Conservation (phyloP, 805 yeast species). For the Kazachstania psychrophila region DNA sequence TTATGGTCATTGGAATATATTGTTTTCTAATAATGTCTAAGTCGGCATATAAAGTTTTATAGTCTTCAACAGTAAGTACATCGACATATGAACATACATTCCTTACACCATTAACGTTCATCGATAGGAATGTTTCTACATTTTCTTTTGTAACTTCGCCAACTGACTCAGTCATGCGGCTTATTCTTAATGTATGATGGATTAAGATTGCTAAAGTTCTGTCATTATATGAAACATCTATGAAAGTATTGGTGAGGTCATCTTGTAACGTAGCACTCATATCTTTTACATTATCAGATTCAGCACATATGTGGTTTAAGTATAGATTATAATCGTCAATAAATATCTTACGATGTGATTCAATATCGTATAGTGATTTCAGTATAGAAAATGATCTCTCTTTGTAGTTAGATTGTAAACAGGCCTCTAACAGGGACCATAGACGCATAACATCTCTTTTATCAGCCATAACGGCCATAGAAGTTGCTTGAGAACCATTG, state of each 20-base stretch:
- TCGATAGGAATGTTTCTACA: constrained; percentile 15
- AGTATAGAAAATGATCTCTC: constrained; percentile 64
- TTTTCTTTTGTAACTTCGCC: not conserved
- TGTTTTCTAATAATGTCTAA: constrained; percentile 27
- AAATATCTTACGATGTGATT: constrained; percentile 38
- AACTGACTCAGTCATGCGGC: not conserved
- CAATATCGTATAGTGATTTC: constrained; percentile 47
- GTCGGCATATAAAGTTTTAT: constrained; percentile 31
- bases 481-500: constrained; percentile 19
- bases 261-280: constrained; percentile 32
- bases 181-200: constrained; percentile 33
- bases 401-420: constrained; percentile 54
- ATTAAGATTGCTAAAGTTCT: constrained; percentile 53
- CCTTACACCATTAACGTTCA: constrained; percentile 13
- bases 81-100: constrained; percentile 21
- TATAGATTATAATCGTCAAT: constrained; percentile 63
- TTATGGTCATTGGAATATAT: constrained; percentile 21
- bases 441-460: constrained; percentile 36
- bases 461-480: constrained; percentile 9
- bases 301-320: constrained; percentile 27
- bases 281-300: constrained; percentile 26
- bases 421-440: constrained; percentile 74
- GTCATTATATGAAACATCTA: constrained; percentile 37
- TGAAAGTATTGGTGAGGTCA: constrained; percentile 35
- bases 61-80: constrained; percentile 25